These are phyloP conservation scores for Miscanthus sacchariflorus DNA, from an alignment of 202 grass and related monocot genomes.

Conservation along the genomic window DNA sequence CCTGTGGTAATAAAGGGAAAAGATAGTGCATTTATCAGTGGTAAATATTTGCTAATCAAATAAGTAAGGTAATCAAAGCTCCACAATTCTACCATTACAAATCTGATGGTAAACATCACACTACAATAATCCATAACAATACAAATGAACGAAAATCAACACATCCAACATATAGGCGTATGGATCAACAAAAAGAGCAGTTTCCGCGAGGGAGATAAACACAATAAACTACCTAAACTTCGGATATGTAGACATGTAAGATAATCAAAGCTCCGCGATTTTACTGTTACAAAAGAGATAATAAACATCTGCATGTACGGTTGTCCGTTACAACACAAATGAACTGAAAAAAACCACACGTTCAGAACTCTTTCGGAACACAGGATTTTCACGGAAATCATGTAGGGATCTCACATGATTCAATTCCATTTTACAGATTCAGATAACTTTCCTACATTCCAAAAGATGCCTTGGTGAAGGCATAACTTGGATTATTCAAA, in stretches of 20 bases:
- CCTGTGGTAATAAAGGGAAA: not conserved
- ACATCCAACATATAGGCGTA: not conserved
- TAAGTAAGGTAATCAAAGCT: not conserved
- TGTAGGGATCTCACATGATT: too few relatives aligned
- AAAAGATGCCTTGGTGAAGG: not conserved
- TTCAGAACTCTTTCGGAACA: too few relatives aligned
- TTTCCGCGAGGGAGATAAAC: not conserved
- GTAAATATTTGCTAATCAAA: not conserved
- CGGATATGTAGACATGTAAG: not conserved
- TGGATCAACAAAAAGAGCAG: not conserved
- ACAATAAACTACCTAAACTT: not conserved
- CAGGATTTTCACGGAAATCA: too few relatives aligned
- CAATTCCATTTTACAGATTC: not conserved
- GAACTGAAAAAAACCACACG: not conserved
- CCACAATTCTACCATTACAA: not conserved
- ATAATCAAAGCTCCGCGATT: not conserved
- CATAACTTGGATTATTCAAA: too few relatives aligned
- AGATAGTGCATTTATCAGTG: not conserved
- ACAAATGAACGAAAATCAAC: not conserved
- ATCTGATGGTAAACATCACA: not conserved
- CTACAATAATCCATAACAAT: not conserved
- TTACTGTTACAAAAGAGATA: not conserved
- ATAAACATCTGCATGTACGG: not conserved
- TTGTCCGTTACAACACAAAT: not conserved
- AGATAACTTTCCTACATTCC: not conserved